phyloP scores from a whole-genome alignment of 257 asterid species.

The Solanum habrochaites region DNA sequence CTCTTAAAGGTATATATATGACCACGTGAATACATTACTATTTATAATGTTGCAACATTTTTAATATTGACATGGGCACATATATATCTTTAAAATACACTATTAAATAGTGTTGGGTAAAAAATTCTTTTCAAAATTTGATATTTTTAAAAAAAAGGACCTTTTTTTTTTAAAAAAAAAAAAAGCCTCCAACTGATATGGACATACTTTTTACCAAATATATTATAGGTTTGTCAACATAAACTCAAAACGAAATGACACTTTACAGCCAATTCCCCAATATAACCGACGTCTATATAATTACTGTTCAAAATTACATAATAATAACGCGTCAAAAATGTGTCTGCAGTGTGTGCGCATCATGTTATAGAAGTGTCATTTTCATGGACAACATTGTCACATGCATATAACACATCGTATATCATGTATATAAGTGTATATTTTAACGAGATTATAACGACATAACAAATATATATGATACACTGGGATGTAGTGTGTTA shows the following conservation, averaged over 20 bases:
- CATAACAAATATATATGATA: neutral
- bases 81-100: too few relatives aligned
- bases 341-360: neutral
- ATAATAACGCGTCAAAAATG: neutral
- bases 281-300: neutral
- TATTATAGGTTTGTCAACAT: neutral
- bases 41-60: too few relatives aligned
- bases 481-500: too few relatives aligned
- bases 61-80: too few relatives aligned
- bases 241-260: neutral
- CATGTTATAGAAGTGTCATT: neutral
- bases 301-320: neutral
- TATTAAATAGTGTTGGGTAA: too few relatives aligned
- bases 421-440: neutral
- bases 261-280: neutral
- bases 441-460: neutral
- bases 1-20: too few relatives aligned
- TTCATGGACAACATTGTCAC: neutral
- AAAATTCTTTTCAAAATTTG: too few relatives aligned
- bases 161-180: neutral
- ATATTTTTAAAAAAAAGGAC: too few relatives aligned
- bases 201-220: neutral
- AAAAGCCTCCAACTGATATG: neutral
- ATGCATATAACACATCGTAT: neutral
- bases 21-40: too few relatives aligned